Conservation (phyloP, 805 yeast species). For the Ogataea ganodermae region DNA sequence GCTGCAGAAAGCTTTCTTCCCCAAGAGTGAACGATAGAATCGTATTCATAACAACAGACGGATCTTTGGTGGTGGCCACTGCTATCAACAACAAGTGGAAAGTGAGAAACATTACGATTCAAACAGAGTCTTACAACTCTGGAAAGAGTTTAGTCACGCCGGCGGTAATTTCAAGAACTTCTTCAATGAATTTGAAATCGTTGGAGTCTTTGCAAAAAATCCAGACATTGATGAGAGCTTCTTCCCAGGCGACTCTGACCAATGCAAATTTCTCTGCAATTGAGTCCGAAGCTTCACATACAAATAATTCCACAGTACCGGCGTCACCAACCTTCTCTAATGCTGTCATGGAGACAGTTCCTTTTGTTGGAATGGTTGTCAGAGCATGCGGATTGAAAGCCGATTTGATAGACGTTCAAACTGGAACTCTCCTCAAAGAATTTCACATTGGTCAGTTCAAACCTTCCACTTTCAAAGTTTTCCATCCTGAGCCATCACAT, state of each 20-base stretch:
- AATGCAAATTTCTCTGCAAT: background rate
- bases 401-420: slow-evolving; percentile 73
- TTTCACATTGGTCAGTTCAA: slow-evolving; percentile 65
- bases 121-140: slow-evolving; percentile 48
- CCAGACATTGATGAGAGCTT: slow-evolving; percentile 11
- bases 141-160: slow-evolving; percentile 43
- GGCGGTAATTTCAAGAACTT: slow-evolving; percentile 34
- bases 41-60: slow-evolving; percentile 52
- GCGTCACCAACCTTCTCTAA: slow-evolving; percentile 18
- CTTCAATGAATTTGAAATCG: slow-evolving; percentile 25
- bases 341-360: slow-evolving; percentile 51
- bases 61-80: slow-evolving; percentile 60
- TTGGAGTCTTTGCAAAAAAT: slow-evolving; percentile 19
- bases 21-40: slow-evolving; percentile 77
- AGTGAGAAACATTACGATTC: slow-evolving; percentile 50
- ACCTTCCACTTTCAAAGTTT: slow-evolving; percentile 60
- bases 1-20: slow-evolving; percentile 59
- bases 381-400: slow-evolving; percentile 57
- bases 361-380: slow-evolving; percentile 75
- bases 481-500: slow-evolving; percentile 84
- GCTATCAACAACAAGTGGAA: slow-evolving; percentile 69
- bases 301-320: background rate
- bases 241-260: slow-evolving; percentile 17
- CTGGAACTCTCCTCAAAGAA: slow-evolving; percentile 67
- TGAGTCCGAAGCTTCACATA: background rate